Evolutionary conservation across 2,329 filamentous ascomycete species (phyloP), one percentile per base, ranked within the genome.

Genomic region (Ustilaginoidea virens): DNA sequence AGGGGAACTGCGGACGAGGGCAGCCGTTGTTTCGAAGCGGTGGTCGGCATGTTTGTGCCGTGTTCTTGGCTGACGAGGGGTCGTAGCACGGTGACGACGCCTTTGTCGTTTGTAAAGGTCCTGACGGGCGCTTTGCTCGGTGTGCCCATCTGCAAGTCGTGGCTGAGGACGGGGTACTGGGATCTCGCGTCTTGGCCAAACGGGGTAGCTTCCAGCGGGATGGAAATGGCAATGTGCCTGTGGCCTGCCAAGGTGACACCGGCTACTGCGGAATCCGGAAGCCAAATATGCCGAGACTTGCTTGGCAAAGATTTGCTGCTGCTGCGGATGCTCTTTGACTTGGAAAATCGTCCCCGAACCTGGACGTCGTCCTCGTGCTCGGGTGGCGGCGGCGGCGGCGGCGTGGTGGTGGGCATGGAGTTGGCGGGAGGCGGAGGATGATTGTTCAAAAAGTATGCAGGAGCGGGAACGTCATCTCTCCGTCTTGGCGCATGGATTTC

Each of bases 201-300:
- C 14, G 64, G 56, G 5, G 56, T 59, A 33, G 66, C 51, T 36
- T 68, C 58, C 9, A 62, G 34, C 2, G 69, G 69, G 25, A 74
- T 71, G 0, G 68, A 71, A 29, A 74, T 74, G 33, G 68, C 66
- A 36, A 74, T 72, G 39, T 74, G 63, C 4, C 64, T 56, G 40
- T 68, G 55, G 2, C 69, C 69, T 3, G 53, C 59, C 5, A 47
- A 62, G 0, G 67, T 73, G 20, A 49, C 62, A 6, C 65, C 62
- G 4, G 64, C 61, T 10, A 74, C 54, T 9, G 67, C 66, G 15
- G 61, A 62, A 41, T 74, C 67, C 7, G 68, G 68, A 4, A 73
- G 53, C 19, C 41, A 49, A 19, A 58, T 49, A 11, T 45, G 50
- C 17, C 44, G 42, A 16, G 42, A 46, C 7, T 36, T 36, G 23